phyloP scores from a whole-genome alignment of 2,329 filamentous ascomycete species.

The Nigrospora osmanthi region DNA sequence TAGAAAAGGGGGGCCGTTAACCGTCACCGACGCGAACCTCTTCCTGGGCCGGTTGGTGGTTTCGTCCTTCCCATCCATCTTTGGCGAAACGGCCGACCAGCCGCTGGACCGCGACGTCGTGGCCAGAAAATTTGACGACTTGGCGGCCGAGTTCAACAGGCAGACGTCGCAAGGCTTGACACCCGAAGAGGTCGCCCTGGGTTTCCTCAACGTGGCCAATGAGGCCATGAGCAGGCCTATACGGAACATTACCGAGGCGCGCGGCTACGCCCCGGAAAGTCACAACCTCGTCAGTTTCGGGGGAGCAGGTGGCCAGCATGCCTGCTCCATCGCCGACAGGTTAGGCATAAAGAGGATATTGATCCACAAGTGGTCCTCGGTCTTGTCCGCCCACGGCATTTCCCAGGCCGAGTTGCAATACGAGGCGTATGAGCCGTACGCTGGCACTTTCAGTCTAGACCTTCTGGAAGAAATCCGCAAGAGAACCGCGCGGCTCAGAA shows the following conservation, averaged over 20 bases:
- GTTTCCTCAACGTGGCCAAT: slow-evolving; percentile 68
- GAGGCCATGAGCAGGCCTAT: slow-evolving; percentile 72
- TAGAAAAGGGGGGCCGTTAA: slow-evolving; percentile 62
- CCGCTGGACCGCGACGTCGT: slow-evolving; percentile 31
- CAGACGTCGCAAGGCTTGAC: slow-evolving; percentile 13
- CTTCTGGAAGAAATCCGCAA: slow-evolving; percentile 2
- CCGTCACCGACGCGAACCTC: slow-evolving; percentile 65
- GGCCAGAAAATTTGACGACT: slow-evolving; percentile 26
- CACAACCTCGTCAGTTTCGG: slow-evolving; percentile 40
- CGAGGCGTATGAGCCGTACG: slow-evolving; percentile 7
- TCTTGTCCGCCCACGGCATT: slow-evolving; percentile 26
- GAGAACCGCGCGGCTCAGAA: neutral
- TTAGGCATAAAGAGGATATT: slow-evolving; percentile 30
- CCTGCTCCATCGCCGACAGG: slow-evolving; percentile 28
- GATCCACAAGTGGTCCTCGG: slow-evolving; percentile 24
- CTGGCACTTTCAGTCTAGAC: slow-evolving; percentile 5
- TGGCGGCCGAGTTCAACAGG: slow-evolving; percentile 33
- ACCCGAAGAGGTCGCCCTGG: slow-evolving; percentile 44
- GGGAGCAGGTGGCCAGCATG: slow-evolving; percentile 63
- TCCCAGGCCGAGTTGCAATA: slow-evolving; percentile 8
- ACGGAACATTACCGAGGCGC: slow-evolving; percentile 50
- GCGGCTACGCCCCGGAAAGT: slow-evolving; percentile 19
- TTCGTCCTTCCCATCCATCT: slow-evolving; percentile 66
- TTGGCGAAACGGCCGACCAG: slow-evolving; percentile 59
- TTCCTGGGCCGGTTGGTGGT: slow-evolving; percentile 52